phyloP scores from a whole-genome alignment of 352 stramenopile species.

The Phytophthora boehmeriae region DNA sequence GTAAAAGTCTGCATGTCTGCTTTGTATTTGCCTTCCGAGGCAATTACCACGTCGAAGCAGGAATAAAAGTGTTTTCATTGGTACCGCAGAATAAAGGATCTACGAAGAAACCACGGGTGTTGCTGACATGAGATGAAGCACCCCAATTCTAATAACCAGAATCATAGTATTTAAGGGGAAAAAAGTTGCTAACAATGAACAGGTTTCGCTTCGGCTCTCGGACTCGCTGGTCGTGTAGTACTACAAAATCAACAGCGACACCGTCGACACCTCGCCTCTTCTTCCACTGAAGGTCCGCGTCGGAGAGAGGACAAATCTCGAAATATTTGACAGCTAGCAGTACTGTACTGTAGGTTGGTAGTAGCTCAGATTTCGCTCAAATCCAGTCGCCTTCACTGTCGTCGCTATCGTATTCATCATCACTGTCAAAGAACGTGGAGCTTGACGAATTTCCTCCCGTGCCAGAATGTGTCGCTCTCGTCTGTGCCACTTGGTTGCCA shows the following conservation, averaged over 20 bases:
- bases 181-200: slow-evolving; percentile 24
- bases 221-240: slow-evolving; percentile 16
- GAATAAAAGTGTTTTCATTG: too few relatives aligned
- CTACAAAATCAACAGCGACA: slow-evolving; percentile 7
- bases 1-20: too few relatives aligned
- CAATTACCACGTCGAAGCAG: too few relatives aligned
- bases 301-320: too few relatives aligned
- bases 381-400: slow-evolving; percentile 84
- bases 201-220: slow-evolving; percentile 10
- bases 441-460: slow-evolving; percentile 18
- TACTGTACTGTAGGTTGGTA: too few relatives aligned
- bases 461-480: slow-evolving; percentile 1
- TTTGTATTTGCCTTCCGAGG: too few relatives aligned
- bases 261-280: slow-evolving; percentile 8
- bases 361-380: too few relatives aligned
- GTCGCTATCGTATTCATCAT: slow-evolving; percentile 60
- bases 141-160: slow-evolving; percentile 24
- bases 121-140: too few relatives aligned
- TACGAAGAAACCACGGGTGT: too few relatives aligned
- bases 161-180: slow-evolving; percentile 33
- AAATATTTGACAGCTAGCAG: slow-evolving; percentile 3
- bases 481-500: slow-evolving; percentile 7
- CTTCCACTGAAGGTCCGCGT: slow-evolving; percentile 14
- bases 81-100: too few relatives aligned
- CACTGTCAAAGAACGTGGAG: slow-evolving; percentile 57